Conservation (phyloP, 192 early-diverging fungal genomes). For the Backusella circina region DNA sequence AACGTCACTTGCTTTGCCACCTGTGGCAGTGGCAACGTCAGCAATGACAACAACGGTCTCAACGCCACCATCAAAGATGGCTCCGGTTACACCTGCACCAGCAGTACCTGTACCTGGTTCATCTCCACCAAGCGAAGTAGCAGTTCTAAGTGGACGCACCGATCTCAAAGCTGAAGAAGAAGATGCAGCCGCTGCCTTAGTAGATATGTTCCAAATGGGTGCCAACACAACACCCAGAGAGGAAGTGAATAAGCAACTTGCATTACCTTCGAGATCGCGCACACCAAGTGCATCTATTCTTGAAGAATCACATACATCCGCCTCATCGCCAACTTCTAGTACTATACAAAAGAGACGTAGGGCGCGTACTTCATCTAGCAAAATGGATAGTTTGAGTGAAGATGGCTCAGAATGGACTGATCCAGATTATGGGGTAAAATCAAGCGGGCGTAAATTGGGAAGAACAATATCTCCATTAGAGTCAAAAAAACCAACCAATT, state of each 20-base stretch:
- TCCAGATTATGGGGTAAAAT: conserved; percentile 8
- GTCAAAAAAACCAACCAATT: conserved; percentile 40
- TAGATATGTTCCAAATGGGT: conserved; percentile 38
- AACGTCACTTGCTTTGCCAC: background rate
- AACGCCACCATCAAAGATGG: background rate
- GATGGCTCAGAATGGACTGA: conserved; percentile 13
- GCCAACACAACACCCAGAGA: background rate
- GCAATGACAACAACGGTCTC: background rate
- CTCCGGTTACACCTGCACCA: background rate
- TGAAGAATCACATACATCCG: background rate
- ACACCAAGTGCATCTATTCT: conserved; percentile 10
- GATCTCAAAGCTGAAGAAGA: conserved; percentile 35
- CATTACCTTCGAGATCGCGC: background rate
- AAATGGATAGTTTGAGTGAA: conserved; percentile 5
- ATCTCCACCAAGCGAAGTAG: background rate
- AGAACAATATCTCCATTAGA: conserved; percentile 2
- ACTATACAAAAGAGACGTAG: background rate
- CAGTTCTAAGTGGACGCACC: background rate
- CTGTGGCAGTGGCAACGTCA: background rate
- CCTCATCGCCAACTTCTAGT: background rate
- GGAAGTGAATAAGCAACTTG: background rate
- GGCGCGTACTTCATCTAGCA: conserved; percentile 18
- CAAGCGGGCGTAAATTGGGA: background rate
- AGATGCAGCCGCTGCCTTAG: conserved; percentile 38
- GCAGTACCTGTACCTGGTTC: background rate